Conservation (phyloP, 129 eudicot genomes). For the Flaveria linearis region DNA sequence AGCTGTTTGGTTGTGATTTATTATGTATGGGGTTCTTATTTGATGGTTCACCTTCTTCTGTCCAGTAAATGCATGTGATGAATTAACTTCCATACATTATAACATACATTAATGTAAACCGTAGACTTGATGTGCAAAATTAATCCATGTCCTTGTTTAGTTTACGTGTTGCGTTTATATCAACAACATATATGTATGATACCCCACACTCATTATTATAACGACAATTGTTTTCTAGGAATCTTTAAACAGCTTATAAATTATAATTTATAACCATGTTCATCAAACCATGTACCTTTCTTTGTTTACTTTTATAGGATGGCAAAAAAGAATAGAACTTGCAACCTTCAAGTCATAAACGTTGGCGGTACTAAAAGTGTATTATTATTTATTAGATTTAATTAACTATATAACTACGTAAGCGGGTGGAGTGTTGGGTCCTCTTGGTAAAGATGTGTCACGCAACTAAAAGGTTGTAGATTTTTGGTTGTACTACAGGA, state of each 20-base stretch:
- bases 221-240: background rate
- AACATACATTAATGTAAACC: conserved; percentile 29
- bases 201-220: conserved; percentile 14
- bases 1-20: background rate
- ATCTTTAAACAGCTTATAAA: background rate
- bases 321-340: background rate
- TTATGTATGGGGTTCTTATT: no score
- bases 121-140: conserved; percentile 22
- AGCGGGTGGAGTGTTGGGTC: background rate
- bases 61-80: conserved; percentile 32
- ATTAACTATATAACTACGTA: background rate
- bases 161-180: conserved; percentile 18
- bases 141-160: conserved; percentile 20
- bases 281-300: background rate
- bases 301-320: no score
- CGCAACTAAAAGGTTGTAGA: no score
- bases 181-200: background rate
- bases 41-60: conserved; percentile 3
- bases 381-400: no score
- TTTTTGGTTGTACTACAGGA: no score
- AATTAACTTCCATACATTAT: conserved; percentile 20
- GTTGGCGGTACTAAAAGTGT: background rate
- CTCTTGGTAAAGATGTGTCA: no score
- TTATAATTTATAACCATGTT: background rate
- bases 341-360: conserved; percentile 18